Percentiles rank a stretch among this genome's conserved stretches.
These are phyloP conservation scores for Aspergillus brasiliensis DNA, from an alignment of 2,329 filamentous ascomycete species.

Conservation along the genomic window DNA sequence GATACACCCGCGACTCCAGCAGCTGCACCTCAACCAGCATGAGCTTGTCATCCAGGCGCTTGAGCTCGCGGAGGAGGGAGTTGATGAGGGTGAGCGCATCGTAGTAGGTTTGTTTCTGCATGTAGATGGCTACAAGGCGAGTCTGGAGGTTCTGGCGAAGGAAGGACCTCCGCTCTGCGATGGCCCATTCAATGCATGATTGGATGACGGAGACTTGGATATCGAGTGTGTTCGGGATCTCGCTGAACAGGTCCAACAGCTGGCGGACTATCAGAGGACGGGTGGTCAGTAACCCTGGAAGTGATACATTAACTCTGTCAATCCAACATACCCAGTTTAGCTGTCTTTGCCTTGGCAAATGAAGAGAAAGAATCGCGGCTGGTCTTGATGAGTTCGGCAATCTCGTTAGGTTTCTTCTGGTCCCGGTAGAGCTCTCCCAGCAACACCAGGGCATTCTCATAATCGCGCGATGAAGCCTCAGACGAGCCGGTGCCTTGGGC, in stretches of 20 bases:
- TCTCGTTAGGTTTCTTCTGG: constrained; percentile 73
- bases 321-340: constrained; percentile 78
- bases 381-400: constrained; percentile 86
- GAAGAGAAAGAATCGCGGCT: constrained; percentile 89
- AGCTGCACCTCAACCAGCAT: constrained; percentile 97
- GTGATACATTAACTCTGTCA: background rate
- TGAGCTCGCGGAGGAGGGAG: constrained; percentile 90
- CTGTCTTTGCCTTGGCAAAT: constrained; percentile 98
- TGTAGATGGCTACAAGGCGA: constrained; percentile 88
- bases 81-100: constrained; percentile 97
- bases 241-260: constrained; percentile 90
- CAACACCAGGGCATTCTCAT: constrained; percentile 83
- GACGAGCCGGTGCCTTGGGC: constrained; percentile 80
- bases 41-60: constrained; percentile 97
- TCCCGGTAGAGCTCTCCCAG: constrained; percentile 92
- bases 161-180: constrained; percentile 90
- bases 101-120: constrained; percentile 97
- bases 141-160: constrained; percentile 98
- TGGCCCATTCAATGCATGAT: constrained; percentile 99
- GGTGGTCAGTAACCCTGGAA: background rate
- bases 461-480: constrained; percentile 85
- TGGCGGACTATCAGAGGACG: constrained; percentile 71
- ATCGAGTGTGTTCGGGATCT: constrained; percentile 92
- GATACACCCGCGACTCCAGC: constrained; percentile 94
- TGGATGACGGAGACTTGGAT: constrained; percentile 94